Base-by-base conservation (phyloP, 78 protist species). In the Dictyostelium citrinum region DNA sequence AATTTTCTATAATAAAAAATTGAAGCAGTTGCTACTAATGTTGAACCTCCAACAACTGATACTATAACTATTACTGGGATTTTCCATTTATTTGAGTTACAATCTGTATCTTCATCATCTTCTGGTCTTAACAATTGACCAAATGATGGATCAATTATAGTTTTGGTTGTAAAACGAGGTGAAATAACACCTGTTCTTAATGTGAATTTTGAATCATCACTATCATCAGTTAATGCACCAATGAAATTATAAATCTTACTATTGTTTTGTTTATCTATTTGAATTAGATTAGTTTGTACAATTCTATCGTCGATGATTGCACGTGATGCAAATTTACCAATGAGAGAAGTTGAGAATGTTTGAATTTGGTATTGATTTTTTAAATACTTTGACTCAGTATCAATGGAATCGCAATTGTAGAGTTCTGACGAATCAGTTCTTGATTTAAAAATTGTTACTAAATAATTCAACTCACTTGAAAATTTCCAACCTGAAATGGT, bases 391-490 rank as follows among this genome's bases (percentile, higher is more conserved):
- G 31, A 24, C 31, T 16, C 10, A 0, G 71, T 55, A 8, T 80
- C 46, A 0, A n/a, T 27, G 0, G 61, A 12, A 29, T 27, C 76
- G 61, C 85, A 81, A 31, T 81, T 35, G 9, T 60, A 60, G 12
- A 5, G 0, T 31, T 37, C 14, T 0, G 41, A n/a, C 39, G 16
- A 31, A 27, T 14, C 39, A 6, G 88, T 37, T 64, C 14, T 64
- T 7, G 93, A 64, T 17, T 78, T 24, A 51, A 67, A 88, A 43
- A 88, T 68, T 8, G 72, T 22, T 22, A 78, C 85, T 6, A 88
- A n/a, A n/a, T 41, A 39, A 27, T 88, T 88, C 27, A 67, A 9
- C 10, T 39, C 20, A 2, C 27, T 45, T 7, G 51, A 29, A 39
- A 76, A 88, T 11, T 8, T 43, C 84, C 93, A 88, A 20, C 70